Evolutionary conservation across 768 basidiomycete species (phyloP).

Genomic region (Sarcomyxa edulis): DNA sequence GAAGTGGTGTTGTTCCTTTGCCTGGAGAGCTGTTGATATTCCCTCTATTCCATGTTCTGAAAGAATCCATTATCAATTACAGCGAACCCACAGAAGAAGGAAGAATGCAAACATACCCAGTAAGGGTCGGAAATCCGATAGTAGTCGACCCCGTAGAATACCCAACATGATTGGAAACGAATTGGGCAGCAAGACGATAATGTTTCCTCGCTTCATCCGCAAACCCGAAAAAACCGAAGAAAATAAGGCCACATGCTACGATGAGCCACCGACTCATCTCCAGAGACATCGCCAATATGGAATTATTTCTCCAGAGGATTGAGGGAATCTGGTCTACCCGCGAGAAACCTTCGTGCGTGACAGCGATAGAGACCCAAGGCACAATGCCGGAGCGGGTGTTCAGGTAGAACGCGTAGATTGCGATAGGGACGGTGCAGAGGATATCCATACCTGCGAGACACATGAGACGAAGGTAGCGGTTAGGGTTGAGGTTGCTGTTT

Average conservation of each 20-base stretch:
- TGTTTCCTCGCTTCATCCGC: conserved; percentile 44
- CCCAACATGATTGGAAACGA: no score
- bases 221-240: conserved; percentile 58
- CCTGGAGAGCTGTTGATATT: no score
- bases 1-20: no score
- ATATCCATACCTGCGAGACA: conserved; percentile 37
- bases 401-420: conserved; percentile 24
- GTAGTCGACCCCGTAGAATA: no score
- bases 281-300: conserved; percentile 12
- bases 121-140: no score
- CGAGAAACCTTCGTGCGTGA: conserved; percentile 37
- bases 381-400: conserved; percentile 18
- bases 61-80: no score
- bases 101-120: no score
- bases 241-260: conserved; percentile 36
- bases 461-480: conserved; percentile 45
- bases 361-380: conserved; percentile 39
- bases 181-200: no score
- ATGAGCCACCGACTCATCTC: conserved; percentile 35
- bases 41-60: no score
- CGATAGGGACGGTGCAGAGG: conserved; percentile 33
- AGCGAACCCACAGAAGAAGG: no score
- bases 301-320: conserved; percentile 23
- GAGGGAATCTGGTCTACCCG: conserved; percentile 25
- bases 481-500: conserved; percentile 21